phyloP scores from a whole-genome alignment of 2,329 filamentous ascomycete genomes.

The Myotisia sp. region DNA sequence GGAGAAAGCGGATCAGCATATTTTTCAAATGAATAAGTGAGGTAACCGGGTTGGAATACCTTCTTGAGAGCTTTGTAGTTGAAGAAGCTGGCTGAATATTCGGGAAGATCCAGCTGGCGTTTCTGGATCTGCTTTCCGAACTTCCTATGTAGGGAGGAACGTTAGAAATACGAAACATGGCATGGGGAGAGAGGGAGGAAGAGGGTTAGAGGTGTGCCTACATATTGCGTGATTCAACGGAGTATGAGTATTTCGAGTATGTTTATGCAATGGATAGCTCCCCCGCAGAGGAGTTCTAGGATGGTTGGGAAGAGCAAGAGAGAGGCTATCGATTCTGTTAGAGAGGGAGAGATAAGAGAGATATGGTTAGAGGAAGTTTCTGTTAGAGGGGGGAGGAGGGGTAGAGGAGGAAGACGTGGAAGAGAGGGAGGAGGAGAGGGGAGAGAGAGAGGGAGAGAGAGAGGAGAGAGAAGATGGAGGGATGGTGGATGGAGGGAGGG shows the following conservation, averaged over 20 bases:
- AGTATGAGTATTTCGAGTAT: no score
- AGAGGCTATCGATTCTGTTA: not conserved
- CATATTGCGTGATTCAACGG: no score
- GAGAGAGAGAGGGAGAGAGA: not conserved
- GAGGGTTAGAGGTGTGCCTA: not conserved
- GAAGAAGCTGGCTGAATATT: slow-evolving; percentile 98
- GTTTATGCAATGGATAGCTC: no score
- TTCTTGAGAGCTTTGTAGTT: slow-evolving; percentile 99
- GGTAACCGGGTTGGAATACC: slow-evolving; percentile 37
- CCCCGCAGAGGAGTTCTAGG: no score
- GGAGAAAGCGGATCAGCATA: slow-evolving; percentile 16
- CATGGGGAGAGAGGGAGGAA: not conserved
- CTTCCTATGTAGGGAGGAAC: no score
- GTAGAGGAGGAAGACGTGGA: not conserved
- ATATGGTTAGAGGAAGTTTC: no score
- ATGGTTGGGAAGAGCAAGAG: no score
- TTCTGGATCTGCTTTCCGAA: slow-evolving; percentile 99
- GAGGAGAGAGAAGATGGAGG: slow-evolving; percentile 1
- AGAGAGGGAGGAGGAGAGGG: not conserved
- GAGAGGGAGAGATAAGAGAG: slow-evolving; percentile 1
- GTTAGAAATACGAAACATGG: no score
- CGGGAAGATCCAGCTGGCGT: slow-evolving; percentile 93
- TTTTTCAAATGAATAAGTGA: not conserved
- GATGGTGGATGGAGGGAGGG: no score
- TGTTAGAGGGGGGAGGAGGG: not conserved